Evolutionary conservation across 768 basidiomycete genomes (phyloP).

Genomic region (Dictyophora rubrovolvata): DNA sequence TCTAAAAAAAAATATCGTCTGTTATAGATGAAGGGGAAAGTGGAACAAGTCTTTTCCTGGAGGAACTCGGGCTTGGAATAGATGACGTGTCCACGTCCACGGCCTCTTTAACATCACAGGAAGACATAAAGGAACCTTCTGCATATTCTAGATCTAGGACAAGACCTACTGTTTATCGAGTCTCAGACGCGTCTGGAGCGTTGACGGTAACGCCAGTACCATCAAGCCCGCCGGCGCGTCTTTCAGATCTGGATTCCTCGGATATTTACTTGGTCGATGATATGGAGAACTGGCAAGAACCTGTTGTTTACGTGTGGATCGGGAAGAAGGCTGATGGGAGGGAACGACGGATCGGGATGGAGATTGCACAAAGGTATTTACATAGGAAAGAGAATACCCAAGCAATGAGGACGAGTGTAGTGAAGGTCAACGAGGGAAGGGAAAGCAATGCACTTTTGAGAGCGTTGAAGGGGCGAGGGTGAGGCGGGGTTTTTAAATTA

Average conservation of each 20-base stretch:
- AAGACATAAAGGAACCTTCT: background rate
- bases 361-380: constrained; percentile 48
- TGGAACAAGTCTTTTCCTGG: constrained; percentile 38
- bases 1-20: background rate
- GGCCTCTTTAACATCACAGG: constrained; percentile 9
- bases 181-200: constrained; percentile 37
- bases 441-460: constrained; percentile 40
- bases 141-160: constrained; percentile 12
- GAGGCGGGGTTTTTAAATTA: background rate
- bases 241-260: constrained; percentile 30
- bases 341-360: constrained; percentile 40
- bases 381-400: constrained; percentile 24
- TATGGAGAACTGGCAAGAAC: constrained; percentile 23
- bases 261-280: constrained; percentile 47
- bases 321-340: constrained; percentile 37
- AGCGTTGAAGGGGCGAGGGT: constrained; percentile 16
- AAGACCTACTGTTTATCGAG: constrained; percentile 26
- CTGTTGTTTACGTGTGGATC: constrained; percentile 50
- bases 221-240: constrained; percentile 16
- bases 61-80: constrained; percentile 29
- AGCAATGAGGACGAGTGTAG: constrained; percentile 28
- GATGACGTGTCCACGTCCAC: constrained; percentile 14
- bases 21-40: constrained; percentile 40
- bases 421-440: constrained; percentile 45
- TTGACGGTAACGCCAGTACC: constrained; percentile 29